Base-by-base conservation (phyloP, 331 rosid species). In the Rosa hybrid region DNA sequence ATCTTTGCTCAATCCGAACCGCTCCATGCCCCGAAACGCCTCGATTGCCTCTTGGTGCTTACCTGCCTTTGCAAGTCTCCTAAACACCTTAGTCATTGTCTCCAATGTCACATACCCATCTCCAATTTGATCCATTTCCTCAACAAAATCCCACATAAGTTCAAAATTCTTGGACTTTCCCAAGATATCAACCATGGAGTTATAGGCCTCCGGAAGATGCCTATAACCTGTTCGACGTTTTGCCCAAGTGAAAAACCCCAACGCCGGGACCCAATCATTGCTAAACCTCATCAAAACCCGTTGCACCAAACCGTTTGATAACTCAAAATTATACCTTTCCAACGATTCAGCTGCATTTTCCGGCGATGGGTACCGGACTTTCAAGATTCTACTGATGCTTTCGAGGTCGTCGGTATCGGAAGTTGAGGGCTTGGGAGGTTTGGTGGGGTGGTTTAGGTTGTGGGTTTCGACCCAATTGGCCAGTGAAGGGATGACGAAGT, bases 401-500 rank as follows among this genome's bases (percentile, higher is more conserved):
- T 88, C 89, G 8, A 87, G 82, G 27, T 83, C 83, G 27, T 86
- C 83, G 23, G 69, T 71, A 1, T 85, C 82, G 17, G 57, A 51
- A 27, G 42, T 34, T 8, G 74, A 53, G 30, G 81, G 23, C 46
- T 46, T 72, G 12, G n/a, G 44, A 16, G 67, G 30, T 14, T 84
- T 60, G 42, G 77, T 44, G 49, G 80, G 81, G 42, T 73, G 81
- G 51, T 44, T 62, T 27, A 81, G 80, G 82, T 59, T 72, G 27
- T 60, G 89, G 71, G 85, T 60, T 49, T 94, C 87, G 45, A 91
- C 85, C 98, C 98, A 94, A 23, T 72, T 62, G 53, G 92, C 90
- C 34, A 91, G 91, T n/a, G 98, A 90, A 84, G 97, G 98, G 78
- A 92, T 90, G 12, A 91, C 90, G 64, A 94, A 94, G 68, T 88